phyloP scores from a whole-genome alignment of 768 basidiomycete genomes.

The Leucocoprinus sp. region DNA sequence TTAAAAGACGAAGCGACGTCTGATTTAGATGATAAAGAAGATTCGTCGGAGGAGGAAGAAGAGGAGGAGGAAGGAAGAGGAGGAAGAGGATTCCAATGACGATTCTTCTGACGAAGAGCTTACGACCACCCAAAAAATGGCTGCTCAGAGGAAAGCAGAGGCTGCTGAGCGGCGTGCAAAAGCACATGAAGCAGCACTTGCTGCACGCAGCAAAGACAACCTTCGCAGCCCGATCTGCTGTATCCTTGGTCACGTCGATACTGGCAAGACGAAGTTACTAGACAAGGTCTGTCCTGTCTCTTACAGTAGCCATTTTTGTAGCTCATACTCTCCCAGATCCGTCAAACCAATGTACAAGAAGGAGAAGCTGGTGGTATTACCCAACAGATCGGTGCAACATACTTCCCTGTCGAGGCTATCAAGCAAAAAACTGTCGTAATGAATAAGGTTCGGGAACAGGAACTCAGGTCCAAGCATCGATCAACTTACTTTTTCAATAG shows the following conservation, averaged over 20 bases:
- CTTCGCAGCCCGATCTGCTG: constrained; percentile 96
- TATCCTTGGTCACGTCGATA: constrained; percentile 99
- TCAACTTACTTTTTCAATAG: constrained; percentile 26
- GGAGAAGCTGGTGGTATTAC: constrained; percentile 99
- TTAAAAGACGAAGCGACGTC: constrained; percentile 10
- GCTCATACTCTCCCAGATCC: constrained; percentile 52
- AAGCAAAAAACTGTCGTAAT: constrained; percentile 88
- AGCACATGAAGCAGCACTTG: constrained; percentile 77
- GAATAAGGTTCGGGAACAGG: constrained; percentile 52
- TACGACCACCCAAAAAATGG: constrained; percentile 57
- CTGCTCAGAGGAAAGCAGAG: constrained; percentile 69
- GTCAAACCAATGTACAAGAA: constrained; percentile 99
- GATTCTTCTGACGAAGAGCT: constrained; percentile 58
- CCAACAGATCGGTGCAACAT: constrained; percentile 99
- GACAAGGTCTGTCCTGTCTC: constrained; percentile 64
- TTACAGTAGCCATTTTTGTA: not conserved
- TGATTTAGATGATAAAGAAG: constrained; percentile 10
- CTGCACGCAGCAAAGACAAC: constrained; percentile 81
- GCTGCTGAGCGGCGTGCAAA: constrained; percentile 76
- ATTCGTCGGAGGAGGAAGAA: constrained; percentile 31
- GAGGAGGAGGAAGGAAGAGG: constrained; percentile 32
- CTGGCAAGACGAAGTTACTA: constrained; percentile 94
- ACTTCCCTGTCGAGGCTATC: constrained; percentile 96
- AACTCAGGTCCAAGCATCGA: not conserved
- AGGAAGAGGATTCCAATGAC: constrained; percentile 44